phyloP scores from a whole-genome alignment of 106 monocot genomes.

The Triglochin maritima region DNA sequence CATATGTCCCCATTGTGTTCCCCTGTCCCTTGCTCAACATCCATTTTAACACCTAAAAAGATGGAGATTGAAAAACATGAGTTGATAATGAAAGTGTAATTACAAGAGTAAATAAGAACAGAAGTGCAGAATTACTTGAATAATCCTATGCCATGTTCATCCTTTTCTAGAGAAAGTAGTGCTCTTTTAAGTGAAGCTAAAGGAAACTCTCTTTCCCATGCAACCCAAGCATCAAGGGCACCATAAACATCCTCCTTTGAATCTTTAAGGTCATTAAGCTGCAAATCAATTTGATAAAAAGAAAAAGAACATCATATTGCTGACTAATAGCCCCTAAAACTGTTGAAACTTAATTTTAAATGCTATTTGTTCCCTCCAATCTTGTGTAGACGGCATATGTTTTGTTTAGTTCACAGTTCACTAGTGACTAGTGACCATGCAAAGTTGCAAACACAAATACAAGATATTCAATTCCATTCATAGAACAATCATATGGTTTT shows the following conservation, averaged over 20 bases:
- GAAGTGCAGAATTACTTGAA: slow-evolving; percentile 44
- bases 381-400: no score
- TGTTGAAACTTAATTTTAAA: no score
- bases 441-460: no score
- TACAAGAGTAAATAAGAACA: neutral
- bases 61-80: neutral
- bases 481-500: neutral
- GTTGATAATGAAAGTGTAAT: neutral
- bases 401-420: no score
- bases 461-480: neutral
- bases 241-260: slow-evolving; percentile 91
- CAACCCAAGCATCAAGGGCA: slow-evolving; percentile 95
- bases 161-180: slow-evolving; percentile 67
- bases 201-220: slow-evolving; percentile 85
- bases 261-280: slow-evolving; percentile 71
- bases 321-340: no score
- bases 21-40: slow-evolving; percentile 98
- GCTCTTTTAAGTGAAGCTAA: slow-evolving; percentile 47
- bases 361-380: no score
- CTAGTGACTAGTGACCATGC: no score
- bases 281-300: slow-evolving; percentile 11
- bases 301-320: neutral
- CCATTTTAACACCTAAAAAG: slow-evolving; percentile 79
- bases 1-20: slow-evolving; percentile 84
- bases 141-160: slow-evolving; percentile 88